phyloP scores from a whole-genome alignment of 2,329 filamentous ascomycete species.

The Fusarium agapanthi region DNA sequence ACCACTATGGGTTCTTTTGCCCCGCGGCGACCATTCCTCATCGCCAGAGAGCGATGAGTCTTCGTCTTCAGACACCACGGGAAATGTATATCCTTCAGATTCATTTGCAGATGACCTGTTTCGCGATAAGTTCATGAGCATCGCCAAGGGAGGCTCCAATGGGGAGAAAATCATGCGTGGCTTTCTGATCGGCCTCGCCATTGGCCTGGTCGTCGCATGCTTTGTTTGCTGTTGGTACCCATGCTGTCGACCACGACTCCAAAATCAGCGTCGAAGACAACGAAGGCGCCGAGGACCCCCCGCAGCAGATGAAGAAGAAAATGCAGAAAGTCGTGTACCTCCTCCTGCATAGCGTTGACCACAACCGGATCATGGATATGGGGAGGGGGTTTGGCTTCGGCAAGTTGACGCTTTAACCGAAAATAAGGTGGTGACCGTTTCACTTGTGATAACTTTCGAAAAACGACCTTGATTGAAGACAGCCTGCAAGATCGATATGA shows the following conservation, averaged over 20 bases:
- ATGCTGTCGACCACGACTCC: slow-evolving; percentile 38
- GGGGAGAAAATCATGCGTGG: slow-evolving; percentile 47
- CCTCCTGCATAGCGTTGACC: slow-evolving; percentile 8
- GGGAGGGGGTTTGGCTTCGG: neutral
- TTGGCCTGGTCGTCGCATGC: slow-evolving; percentile 45
- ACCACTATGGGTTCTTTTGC: slow-evolving; percentile 13
- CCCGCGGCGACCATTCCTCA: slow-evolving; percentile 38
- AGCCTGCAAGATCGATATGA: neutral
- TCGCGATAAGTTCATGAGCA: slow-evolving; percentile 40
- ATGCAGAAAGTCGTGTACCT: slow-evolving; percentile 10
- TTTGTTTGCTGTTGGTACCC: slow-evolving; percentile 48
- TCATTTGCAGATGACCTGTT: slow-evolving; percentile 41
- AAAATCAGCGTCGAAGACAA: slow-evolving; percentile 28
- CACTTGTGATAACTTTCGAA: neutral
- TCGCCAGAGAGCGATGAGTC: slow-evolving; percentile 30
- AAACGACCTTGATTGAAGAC: neutral
- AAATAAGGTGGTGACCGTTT: neutral
- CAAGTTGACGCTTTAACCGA: neutral
- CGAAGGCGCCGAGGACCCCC: slow-evolving; percentile 31
- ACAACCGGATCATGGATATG: neutral
- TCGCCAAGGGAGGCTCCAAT: slow-evolving; percentile 43
- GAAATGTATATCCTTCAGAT: slow-evolving; percentile 18
- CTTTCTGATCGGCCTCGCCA: slow-evolving; percentile 47
- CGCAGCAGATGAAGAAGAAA: slow-evolving; percentile 26
- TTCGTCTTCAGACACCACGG: slow-evolving; percentile 20